phyloP scores from a whole-genome alignment of 1,139 yeast species.

The Debaryomyces robertsiae region DNA sequence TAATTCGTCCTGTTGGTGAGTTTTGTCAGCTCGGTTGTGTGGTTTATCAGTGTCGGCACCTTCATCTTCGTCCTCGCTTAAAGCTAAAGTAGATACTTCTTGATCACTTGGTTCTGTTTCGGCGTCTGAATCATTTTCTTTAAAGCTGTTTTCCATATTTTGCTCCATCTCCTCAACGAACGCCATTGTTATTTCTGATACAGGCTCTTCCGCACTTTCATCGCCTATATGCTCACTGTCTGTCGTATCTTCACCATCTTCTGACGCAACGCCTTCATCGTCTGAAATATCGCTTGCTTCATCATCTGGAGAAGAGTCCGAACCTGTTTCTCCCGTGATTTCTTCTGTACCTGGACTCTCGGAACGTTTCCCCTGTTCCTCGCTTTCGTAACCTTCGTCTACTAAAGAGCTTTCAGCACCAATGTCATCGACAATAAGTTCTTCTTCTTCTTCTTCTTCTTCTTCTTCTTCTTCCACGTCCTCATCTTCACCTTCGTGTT shows the following conservation, averaged over 20 bases:
- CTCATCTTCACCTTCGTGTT: constrained; percentile 40
- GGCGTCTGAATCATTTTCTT: constrained; percentile 28
- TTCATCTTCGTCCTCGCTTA: constrained; percentile 24
- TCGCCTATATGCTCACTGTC: constrained; percentile 7
- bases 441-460: constrained; percentile 19
- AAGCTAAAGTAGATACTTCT: constrained; percentile 28
- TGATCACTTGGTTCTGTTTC: constrained; percentile 34
- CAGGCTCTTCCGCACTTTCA: constrained; percentile 17
- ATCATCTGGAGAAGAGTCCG: constrained; percentile 24
- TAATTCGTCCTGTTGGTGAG: constrained; percentile 25
- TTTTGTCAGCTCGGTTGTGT: background rate
- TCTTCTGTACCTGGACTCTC: constrained; percentile 20
- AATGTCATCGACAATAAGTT: constrained; percentile 29
- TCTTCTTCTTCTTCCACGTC: constrained; percentile 16
- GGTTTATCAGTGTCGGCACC: constrained; percentile 1
- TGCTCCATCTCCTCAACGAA: constrained; percentile 36
- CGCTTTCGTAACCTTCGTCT: background rate
- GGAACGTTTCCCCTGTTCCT: no score
- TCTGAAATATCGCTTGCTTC: constrained; percentile 17
- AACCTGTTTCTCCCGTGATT: constrained; percentile 25
- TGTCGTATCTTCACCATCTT: constrained; percentile 16
- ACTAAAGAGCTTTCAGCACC: no score
- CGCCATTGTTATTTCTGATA: constrained; percentile 39
- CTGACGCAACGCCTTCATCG: constrained; percentile 13
- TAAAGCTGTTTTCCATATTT: constrained; percentile 20